Conservation (phyloP, 192 early-diverging fungal genomes). For the Linderina pennispora region DNA sequence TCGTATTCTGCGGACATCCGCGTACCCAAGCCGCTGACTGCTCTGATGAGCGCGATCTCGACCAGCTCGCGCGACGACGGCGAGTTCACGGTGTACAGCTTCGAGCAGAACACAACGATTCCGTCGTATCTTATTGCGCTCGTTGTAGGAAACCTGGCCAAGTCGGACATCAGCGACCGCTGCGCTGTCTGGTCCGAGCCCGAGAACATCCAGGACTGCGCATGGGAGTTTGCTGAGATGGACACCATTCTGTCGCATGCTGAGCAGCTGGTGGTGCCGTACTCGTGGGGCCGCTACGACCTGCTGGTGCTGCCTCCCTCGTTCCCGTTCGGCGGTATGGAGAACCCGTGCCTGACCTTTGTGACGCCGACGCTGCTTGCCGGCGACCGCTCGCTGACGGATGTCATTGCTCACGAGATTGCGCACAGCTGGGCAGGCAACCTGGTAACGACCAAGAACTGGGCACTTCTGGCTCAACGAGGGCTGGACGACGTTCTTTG, state of each 20-base stretch:
- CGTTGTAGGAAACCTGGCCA: conserved; percentile 78
- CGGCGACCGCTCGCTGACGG: conserved; percentile 88
- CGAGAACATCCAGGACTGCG: conserved; percentile 68
- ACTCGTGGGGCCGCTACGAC: conserved; percentile 96
- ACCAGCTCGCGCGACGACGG: conserved; percentile 53
- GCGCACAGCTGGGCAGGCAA: conserved; percentile 90
- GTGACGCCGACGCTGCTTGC: conserved; percentile 95
- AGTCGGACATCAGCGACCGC: conserved; percentile 75
- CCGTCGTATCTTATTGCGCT: conserved; percentile 95
- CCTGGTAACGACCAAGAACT: conserved; percentile 74
- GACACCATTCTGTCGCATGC: conserved; percentile 62
- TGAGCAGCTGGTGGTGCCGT: conserved; percentile 76
- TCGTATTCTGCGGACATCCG: conserved; percentile 80
- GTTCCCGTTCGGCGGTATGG: conserved; percentile 91
- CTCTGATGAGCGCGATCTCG: conserved; percentile 88
- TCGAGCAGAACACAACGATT: conserved; percentile 82
- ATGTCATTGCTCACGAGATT: conserved; percentile 95
- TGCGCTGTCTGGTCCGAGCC: conserved; percentile 95
- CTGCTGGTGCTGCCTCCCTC: conserved; percentile 81
- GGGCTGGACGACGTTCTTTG: conserved; percentile 91
- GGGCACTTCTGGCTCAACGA: conserved; percentile 93
- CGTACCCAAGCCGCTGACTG: conserved; percentile 71
- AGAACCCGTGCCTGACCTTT: conserved; percentile 98
- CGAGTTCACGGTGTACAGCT: conserved; percentile 61
- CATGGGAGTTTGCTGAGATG: conserved; percentile 88